Conservation (phyloP, 2,329 filamentous ascomycete genomes). For the Allantophomopsis cytisporea region DNA sequence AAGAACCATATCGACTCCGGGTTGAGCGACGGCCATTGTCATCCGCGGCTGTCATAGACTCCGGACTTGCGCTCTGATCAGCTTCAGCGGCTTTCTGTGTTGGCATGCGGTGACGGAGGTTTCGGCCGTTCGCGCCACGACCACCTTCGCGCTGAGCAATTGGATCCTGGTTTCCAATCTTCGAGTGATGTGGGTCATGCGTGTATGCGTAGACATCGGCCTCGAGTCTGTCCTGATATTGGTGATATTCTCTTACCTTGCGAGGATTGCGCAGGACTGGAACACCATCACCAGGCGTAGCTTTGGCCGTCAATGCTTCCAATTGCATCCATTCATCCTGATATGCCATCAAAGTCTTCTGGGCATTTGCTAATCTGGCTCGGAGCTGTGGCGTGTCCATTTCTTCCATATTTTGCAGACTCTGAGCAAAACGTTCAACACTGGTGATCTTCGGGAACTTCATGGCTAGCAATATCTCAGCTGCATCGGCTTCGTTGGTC, state of each 20-base stretch:
- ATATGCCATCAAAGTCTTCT: slow-evolving; percentile 32
- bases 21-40: slow-evolving; percentile 2
- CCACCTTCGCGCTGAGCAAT: slow-evolving; percentile 26
- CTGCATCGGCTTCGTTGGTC: slow-evolving; percentile 2
- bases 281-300: not conserved
- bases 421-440: slow-evolving; percentile 31
- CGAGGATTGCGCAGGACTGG: not conserved
- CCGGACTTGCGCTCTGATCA: not conserved
- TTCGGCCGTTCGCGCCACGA: slow-evolving; percentile 2
- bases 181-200: slow-evolving; percentile 42
- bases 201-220: slow-evolving; percentile 47
- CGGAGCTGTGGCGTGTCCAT: slow-evolving; percentile 32
- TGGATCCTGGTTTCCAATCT: slow-evolving; percentile 45
- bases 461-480: not conserved
- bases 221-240: slow-evolving; percentile 39
- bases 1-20: slow-evolving; percentile 1
- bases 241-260: not conserved
- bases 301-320: slow-evolving; percentile 18
- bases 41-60: not conserved
- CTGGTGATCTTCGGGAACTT: slow-evolving; percentile 28
- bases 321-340: slow-evolving; percentile 39
- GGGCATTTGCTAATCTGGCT: slow-evolving; percentile 27
- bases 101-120: slow-evolving; percentile 7
- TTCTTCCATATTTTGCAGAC: slow-evolving; percentile 34
- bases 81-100: slow-evolving; percentile 4